A percentile compares a stretch with the other conserved stretches of the same genome.
Evolutionary conservation across 2,329 filamentous ascomycete species (phyloP).

Genomic region (Massarina eburnea): DNA sequence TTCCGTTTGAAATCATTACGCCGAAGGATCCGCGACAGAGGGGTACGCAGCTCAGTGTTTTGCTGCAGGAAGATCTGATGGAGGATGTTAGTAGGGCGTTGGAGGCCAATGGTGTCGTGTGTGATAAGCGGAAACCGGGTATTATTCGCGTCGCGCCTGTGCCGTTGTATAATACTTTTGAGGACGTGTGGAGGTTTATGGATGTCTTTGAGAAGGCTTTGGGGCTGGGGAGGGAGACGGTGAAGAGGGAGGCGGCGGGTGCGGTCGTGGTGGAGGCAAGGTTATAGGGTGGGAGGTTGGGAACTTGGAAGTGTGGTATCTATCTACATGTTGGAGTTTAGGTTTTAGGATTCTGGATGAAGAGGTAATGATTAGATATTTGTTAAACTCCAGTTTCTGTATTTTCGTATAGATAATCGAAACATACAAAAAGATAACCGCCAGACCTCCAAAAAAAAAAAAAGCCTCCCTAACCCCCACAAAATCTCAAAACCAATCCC

Average conservation of each 20-base stretch:
- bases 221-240: background rate
- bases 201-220: constrained; percentile 52
- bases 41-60: constrained; percentile 78
- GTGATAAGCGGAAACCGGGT: constrained; percentile 81
- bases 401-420: too few relatives aligned
- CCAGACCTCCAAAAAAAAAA: too few relatives aligned
- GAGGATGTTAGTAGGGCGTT: constrained; percentile 67
- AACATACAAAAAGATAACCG: too few relatives aligned
- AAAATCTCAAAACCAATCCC: constrained; percentile 13
- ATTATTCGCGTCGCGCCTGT: constrained; percentile 83
- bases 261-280: background rate
- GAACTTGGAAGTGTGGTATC: too few relatives aligned
- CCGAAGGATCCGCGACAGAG: constrained; percentile 66
- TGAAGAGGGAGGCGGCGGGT: background rate
- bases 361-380: too few relatives aligned
- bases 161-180: constrained; percentile 79
- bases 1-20: constrained; percentile 60
- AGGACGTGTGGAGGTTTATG: constrained; percentile 60
- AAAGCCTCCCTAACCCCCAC: background rate
- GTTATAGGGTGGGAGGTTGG: too few relatives aligned
- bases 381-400: too few relatives aligned
- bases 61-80: constrained; percentile 67
- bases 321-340: too few relatives aligned
- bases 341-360: too few relatives aligned
- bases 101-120: constrained; percentile 69